Base-by-base conservation (phyloP, 345 rosid genomes). In the Psidium guajava region DNA sequence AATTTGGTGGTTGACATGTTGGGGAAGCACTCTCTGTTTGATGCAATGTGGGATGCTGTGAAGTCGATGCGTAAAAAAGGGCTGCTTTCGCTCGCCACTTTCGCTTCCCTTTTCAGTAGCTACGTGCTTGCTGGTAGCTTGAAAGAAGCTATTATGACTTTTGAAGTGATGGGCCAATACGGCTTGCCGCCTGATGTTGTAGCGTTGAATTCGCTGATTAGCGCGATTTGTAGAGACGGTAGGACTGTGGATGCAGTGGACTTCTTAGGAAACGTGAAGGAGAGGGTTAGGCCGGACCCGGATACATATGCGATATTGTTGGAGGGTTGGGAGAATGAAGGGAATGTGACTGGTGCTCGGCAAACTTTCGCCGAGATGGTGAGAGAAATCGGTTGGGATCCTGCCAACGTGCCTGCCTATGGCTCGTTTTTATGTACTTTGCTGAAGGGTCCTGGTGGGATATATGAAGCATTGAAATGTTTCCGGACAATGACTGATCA, bases 1-100 rank as follows among this genome's bases (percentile, higher is more conserved):
- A 94, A 94, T 81, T 92, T 94, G 16, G 92, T 91, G n/a, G 94
- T 94, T 56, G 95, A 94, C 87, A 83, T 94, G 73, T 84, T 94
- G 77, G 95, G 95, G 14, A 94, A 92, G 90, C 92, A 92, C 75
- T 86, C 25, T 9, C 86, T 90, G 61, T 94, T 94, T 82, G 93
- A 92, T n/a, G 91, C 93, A 4, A 94, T 94, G 96, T 94, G 95
- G 96, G 95, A 91, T 69, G 94, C 96, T 10, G 83, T 92, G 28
- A 90, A 88, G 88, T 92, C 96, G 20, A 94, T 92, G 95, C 88
- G 80, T 44, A 85, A 52, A 47, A 88, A 82, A 69, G 87, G 88
- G 59, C 80, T 92, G 87, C 89, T 94, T 36, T 94, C 95, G 40
- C 87, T 91, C 54, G 94, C 95, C 16, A 92, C 95, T 25, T 92